Percentiles rank a stretch among this genome's conserved stretches.
Evolutionary conservation across 176 grass and related monocot genomes (phyloP).

Genomic region (Hordeum marinum): DNA sequence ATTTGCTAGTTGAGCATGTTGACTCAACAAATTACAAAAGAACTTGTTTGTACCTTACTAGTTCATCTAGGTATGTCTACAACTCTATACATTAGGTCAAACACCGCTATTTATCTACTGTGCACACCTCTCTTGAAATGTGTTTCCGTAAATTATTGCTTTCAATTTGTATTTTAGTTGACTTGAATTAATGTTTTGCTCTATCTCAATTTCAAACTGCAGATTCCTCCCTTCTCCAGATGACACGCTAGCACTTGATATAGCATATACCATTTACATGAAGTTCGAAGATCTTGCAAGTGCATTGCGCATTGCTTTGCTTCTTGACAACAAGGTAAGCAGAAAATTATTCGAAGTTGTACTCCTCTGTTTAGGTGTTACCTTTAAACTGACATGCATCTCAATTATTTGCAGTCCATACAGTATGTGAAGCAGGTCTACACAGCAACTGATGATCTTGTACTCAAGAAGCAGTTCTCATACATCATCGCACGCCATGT

Average conservation of each 20-base stretch:
- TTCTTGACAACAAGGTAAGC: conserved; percentile 76
- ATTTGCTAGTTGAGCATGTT: conserved; percentile 93
- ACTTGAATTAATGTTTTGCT: conserved; percentile 1
- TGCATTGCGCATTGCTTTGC: conserved; percentile 69
- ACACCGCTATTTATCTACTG: background rate
- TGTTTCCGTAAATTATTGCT: background rate
- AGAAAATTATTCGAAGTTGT: background rate
- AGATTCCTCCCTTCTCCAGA: conserved; percentile 75
- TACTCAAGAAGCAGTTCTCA: conserved; percentile 92
- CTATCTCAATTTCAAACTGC: conserved; percentile 20
- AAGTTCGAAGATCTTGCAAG: conserved; percentile 90
- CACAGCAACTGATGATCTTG: conserved; percentile 66
- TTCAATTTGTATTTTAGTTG: background rate
- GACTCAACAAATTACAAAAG: conserved; percentile 87
- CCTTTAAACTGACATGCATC: conserved; percentile 10
- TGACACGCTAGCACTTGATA: conserved; percentile 86
- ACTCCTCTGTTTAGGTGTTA: background rate
- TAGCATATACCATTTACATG: conserved; percentile 86
- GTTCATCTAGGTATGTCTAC: conserved; percentile 70
- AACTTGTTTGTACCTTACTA: conserved; percentile 88
- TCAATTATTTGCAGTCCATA: conserved; percentile 23
- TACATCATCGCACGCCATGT: conserved; percentile 94
- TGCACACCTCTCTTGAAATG: background rate
- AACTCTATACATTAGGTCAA: background rate
- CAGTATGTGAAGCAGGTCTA: conserved; percentile 95